phyloP scores from a whole-genome alignment of 176 grass and related monocot genomes.

The Phyllostachys edulis region DNA sequence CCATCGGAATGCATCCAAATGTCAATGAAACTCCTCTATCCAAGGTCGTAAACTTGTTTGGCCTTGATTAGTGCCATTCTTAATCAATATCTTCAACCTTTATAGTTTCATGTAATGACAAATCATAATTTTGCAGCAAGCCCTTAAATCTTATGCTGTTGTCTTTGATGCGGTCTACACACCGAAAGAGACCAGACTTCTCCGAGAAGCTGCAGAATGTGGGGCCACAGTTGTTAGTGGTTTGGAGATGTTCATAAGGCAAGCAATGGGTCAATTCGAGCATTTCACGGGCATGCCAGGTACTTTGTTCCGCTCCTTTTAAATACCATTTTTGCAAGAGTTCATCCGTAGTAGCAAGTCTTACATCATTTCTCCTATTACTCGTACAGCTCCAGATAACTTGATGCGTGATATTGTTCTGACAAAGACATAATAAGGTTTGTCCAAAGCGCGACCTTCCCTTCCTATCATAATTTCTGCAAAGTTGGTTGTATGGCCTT shows the following conservation, averaged over 20 bases:
- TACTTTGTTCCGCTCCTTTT: constrained; percentile 22
- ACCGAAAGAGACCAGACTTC: constrained; percentile 90
- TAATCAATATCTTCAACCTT: not conserved
- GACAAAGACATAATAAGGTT: constrained; percentile 59
- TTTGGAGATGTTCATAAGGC: constrained; percentile 98
- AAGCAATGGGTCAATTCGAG: constrained; percentile 92
- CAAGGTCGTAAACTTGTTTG: constrained; percentile 54
- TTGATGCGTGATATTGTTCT: constrained; percentile 81
- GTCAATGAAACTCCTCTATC: constrained; percentile 82
- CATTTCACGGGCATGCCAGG: constrained; percentile 79
- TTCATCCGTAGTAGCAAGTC: constrained; percentile 22
- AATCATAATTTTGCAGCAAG: constrained; percentile 61
- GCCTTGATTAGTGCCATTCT: not conserved
- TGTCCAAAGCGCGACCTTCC: constrained; percentile 32
- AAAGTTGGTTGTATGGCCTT: not conserved
- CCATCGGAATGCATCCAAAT: constrained; percentile 95
- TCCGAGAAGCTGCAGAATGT: constrained; percentile 75
- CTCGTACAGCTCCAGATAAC: constrained; percentile 66
- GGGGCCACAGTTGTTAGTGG: constrained; percentile 87
- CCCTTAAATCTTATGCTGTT: constrained; percentile 75
- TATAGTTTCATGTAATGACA: not conserved
- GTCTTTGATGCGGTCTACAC: constrained; percentile 97
- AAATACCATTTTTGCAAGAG: not conserved
- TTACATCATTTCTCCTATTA: constrained; percentile 49
- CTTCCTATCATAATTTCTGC: constrained; percentile 9